Base-by-base conservation (phyloP, 257 asterid species). In the Misopates orontium region DNA sequence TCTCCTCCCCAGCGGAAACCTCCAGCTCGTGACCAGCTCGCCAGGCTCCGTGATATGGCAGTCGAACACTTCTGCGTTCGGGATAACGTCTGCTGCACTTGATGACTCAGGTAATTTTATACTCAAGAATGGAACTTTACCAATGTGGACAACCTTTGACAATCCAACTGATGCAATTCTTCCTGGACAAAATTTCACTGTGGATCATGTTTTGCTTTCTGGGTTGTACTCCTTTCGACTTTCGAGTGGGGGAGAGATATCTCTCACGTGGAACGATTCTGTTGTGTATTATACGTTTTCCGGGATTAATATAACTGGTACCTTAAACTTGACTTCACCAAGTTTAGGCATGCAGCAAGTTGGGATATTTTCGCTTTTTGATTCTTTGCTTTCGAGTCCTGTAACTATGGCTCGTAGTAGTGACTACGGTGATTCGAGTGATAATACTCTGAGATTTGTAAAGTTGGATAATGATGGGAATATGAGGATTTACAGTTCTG, bases 381-480 rank as follows among this genome's bases (percentile, higher is more conserved):
- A 81, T 70, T 84, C 80, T 3, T 68, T 3, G 44, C 85, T 83
- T 56, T 5, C 71, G 1, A 76, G 20, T 48, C 78, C 82, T 14
- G 56, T 78, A 8, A 31, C 51, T 1, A 78, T 83, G 70, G 91
- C 82, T 39, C 80, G 75, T 57, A 80, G 89, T 19, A 83, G 42
- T 9, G 42, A 36, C 10, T 36, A 36, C 8, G 42, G 42, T 9
- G 42, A 36, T 3, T 1, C 64, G 8, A 77, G 71, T 23, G 56
- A 53, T 22, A 50, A 56, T 45, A 68, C 64, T n/a, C 31, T 87
- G 44, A 82, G 85, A 78, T 87, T 81, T 64, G 82, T 89, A 63
- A 80, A 82, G 74, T 42, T 89, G 74, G 96, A 84, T n/a, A 60
- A 51, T 71, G 96, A 89, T 82, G 96, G 96, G 4, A 89, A 89